Conservation (phyloP, 345 rosid genomes). For the Rhodamnia rubescens region DNA sequence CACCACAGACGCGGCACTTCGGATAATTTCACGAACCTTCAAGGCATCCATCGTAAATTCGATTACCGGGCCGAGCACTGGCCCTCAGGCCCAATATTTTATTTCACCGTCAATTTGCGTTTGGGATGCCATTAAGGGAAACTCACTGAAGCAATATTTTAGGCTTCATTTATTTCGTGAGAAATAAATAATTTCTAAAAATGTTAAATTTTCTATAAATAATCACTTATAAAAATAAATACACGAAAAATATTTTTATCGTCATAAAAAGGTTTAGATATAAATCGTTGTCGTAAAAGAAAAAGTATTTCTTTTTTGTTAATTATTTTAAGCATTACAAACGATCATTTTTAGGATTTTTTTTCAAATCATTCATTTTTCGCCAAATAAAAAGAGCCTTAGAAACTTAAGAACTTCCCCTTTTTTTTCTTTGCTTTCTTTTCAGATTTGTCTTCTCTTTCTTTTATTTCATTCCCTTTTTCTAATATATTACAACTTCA, state of each 20-base stretch:
- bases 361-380: background rate
- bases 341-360: background rate
- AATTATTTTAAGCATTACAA: background rate
- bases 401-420: background rate
- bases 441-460: background rate
- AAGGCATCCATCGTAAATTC: background rate
- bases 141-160: background rate
- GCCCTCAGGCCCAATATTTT: background rate
- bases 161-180: background rate
- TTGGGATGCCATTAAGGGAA: background rate
- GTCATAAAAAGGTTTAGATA: background rate
- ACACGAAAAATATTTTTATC: background rate
- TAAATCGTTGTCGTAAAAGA: fast-evolving
- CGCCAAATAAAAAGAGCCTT: fast-evolving
- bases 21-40: background rate
- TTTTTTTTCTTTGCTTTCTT: background rate
- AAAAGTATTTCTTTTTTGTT: background rate
- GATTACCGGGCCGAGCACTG: background rate
- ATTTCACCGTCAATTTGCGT: background rate
- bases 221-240: background rate
- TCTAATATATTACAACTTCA: background rate
- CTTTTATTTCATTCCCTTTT: background rate
- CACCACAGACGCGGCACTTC: background rate
- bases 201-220: background rate
- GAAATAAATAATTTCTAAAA: fast-evolving